Evolutionary conservation across 2,329 filamentous ascomycete species (phyloP).

Genomic region (Phoma herbarum): DNA sequence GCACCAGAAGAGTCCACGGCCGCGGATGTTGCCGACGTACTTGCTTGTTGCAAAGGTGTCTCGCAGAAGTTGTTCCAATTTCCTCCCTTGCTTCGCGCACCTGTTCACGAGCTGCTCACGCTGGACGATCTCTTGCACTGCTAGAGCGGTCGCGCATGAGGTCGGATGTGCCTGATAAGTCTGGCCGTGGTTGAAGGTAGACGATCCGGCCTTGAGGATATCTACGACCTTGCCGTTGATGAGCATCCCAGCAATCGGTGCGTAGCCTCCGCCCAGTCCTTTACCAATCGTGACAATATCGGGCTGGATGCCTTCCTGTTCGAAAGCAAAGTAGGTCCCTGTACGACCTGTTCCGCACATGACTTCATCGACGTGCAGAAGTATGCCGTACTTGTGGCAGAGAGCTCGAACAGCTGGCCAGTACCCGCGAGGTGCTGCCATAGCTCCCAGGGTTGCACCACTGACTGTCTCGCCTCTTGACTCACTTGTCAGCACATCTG

Average conservation of each 20-base stretch:
- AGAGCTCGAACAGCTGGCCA: neutral
- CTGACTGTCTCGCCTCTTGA: neutral
- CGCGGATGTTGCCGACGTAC: neutral
- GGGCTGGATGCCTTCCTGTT: neutral
- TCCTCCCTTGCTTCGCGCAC: neutral
- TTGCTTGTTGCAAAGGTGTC: neutral
- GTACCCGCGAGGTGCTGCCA: neutral
- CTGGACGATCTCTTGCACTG: neutral
- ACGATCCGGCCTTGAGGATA: neutral
- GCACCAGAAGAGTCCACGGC: neutral
- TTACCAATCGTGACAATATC: neutral
- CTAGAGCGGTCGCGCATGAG: neutral
- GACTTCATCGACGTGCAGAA: neutral
- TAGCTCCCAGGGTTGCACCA: neutral
- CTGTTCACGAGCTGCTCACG: neutral
- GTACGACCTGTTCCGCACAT: neutral
- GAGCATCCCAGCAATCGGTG: neutral
- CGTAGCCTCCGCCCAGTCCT: neutral
- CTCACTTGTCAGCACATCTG: neutral
- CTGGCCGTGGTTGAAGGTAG: neutral
- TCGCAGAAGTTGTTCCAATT: neutral
- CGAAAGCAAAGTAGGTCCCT: neutral
- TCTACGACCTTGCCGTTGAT: neutral
- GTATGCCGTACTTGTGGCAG: neutral
- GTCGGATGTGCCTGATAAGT: neutral